A percentile compares a stretch with the other conserved stretches of the same genome.
Evolutionary conservation across 306 rosid species (phyloP).

Genomic region (Citrullus colocynthis): DNA sequence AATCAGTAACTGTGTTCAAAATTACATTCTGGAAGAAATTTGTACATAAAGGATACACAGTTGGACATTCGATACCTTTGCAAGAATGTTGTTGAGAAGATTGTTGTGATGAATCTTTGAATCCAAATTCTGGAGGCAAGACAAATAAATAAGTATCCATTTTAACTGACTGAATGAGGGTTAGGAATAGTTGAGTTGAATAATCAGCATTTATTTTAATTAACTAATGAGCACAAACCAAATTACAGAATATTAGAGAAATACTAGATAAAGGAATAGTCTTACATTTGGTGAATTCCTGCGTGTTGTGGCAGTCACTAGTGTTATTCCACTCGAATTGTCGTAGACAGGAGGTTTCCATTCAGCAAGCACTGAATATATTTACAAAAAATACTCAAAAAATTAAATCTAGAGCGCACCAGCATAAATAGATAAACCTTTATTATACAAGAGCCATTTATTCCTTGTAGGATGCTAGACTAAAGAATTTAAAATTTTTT

Average conservation of each 20-base stretch:
- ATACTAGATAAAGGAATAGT: slow-evolving; percentile 4
- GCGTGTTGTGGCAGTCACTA: slow-evolving; percentile 72
- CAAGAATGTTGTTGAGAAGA: slow-evolving; percentile 78
- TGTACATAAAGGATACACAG: background rate
- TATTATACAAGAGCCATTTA: background rate
- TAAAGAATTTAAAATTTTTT: background rate
- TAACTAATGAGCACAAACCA: background rate
- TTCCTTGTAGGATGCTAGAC: background rate
- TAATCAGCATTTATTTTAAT: background rate
- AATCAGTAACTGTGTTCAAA: background rate
- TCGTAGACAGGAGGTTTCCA: slow-evolving; percentile 94
- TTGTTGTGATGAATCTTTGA: slow-evolving; percentile 97
- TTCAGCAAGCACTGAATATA: slow-evolving; percentile 65
- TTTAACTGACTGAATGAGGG: background rate
- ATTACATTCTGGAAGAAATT: background rate
- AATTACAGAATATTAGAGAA: background rate
- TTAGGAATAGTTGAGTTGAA: slow-evolving; percentile 12
- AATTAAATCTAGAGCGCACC: background rate
- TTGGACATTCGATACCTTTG: slow-evolving; percentile 46
- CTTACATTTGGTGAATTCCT: slow-evolving; percentile 83
- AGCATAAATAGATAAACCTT: background rate
- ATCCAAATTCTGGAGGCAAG: slow-evolving; percentile 51
- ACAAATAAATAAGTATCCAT: background rate
- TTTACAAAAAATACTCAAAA: slow-evolving; percentile 3
- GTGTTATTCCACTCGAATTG: slow-evolving; percentile 50